Evolutionary conservation across 2,329 filamentous ascomycete species (phyloP).

Genomic region (Venturia aucupariae): DNA sequence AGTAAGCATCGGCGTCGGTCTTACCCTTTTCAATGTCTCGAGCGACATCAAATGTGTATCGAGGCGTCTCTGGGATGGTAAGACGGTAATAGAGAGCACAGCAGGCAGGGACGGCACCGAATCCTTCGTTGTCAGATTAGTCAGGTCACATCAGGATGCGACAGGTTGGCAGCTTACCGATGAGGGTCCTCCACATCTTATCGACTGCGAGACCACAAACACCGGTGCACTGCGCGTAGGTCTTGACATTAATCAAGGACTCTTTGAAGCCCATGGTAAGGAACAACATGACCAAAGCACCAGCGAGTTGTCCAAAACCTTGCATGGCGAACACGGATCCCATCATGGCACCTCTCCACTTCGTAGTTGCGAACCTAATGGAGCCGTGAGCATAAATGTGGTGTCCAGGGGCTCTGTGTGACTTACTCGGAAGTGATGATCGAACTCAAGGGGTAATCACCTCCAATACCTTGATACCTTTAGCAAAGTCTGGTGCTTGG

Average conservation of each 20-base stretch:
- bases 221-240: conserved; percentile 48
- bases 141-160: neutral
- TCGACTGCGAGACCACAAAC: conserved; percentile 63
- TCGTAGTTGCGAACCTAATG: conserved; percentile 57
- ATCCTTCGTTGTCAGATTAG: conserved; percentile 23
- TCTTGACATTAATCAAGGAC: conserved; percentile 45
- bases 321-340: conserved; percentile 81
- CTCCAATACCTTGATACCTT: conserved; percentile 52
- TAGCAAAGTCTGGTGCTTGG: conserved; percentile 24
- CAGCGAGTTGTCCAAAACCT: conserved; percentile 68
- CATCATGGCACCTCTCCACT: conserved; percentile 82
- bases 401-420: neutral
- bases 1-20: conserved; percentile 7
- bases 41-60: conserved; percentile 76
- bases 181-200: conserved; percentile 78
- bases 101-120: conserved; percentile 69
- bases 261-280: conserved; percentile 62
- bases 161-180: conserved; percentile 39
- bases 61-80: conserved; percentile 79
- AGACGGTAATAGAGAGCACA: conserved; percentile 79
- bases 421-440: conserved; percentile 67
- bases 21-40: conserved; percentile 46
- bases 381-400: conserved; percentile 26
- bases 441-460: conserved; percentile 72
- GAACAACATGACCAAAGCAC: conserved; percentile 67